Conservation (phyloP, 305 asterid genomes). For the Fraxinus nigra region DNA sequence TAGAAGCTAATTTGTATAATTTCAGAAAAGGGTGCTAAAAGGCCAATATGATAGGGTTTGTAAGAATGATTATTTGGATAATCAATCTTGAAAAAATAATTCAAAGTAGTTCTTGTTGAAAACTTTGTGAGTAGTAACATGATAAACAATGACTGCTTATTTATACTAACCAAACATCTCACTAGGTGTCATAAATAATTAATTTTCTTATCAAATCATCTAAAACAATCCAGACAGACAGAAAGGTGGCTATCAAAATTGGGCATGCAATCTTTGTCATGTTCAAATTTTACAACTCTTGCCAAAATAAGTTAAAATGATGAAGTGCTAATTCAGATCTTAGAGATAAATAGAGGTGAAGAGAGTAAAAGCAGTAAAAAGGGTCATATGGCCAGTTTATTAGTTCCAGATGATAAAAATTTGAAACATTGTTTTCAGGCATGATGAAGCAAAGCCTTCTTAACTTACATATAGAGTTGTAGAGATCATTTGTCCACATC, state of each 20-base stretch:
- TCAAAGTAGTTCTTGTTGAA: not conserved
- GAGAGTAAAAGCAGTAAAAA: not conserved
- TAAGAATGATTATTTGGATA: not conserved
- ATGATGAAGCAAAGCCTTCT: conserved; percentile 4
- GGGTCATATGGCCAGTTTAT: not conserved
- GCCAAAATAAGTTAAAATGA: not conserved
- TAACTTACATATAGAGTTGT: not conserved
- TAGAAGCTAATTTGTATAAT: not conserved
- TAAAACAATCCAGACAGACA: not conserved
- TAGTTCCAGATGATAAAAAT: not conserved
- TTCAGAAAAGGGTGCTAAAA: not conserved
- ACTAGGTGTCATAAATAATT: not conserved
- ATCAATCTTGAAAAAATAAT: not conserved
- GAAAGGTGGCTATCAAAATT: not conserved
- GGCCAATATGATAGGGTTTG: not conserved
- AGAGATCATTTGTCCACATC: not conserved
- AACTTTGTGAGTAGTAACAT: not conserved
- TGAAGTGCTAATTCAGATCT: not conserved
- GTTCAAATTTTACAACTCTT: not conserved
- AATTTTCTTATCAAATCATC: not conserved
- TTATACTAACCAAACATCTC: not conserved
- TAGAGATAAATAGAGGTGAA: not conserved
- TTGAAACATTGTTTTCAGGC: not conserved
- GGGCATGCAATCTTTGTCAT: not conserved
- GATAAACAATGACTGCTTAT: not conserved